Evolutionary conservation across 768 basidiomycete species (phyloP), one percentile per base, ranked within the genome.

Genomic region (Coprinellus micaceus): DNA sequence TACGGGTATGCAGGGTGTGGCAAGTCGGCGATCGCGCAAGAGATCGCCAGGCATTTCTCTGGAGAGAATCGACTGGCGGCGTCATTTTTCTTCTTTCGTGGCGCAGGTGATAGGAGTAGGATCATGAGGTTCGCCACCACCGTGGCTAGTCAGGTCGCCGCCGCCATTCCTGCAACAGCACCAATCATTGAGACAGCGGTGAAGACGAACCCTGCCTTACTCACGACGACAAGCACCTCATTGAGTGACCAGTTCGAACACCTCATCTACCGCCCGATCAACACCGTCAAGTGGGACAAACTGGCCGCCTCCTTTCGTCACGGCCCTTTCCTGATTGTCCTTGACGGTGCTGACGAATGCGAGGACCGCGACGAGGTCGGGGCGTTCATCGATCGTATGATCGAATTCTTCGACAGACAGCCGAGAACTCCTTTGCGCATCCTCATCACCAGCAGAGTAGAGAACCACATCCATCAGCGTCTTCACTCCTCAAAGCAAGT

Each of bases 341-440:
- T 64, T 21, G 63, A 64, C 51, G 63, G 63, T 2, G 39, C 62
- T 13, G 63, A 65, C 17, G 60, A 65, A 53, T 65, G 64, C 30
- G 21, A 25, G 13, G 56, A 54, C 19, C 15, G 49, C 6, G 47
- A 53, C 1, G 28, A 30, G 17, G 61, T 62, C 19, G 36, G 26
- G 1, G 41, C 57, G 4, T 29, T 65, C 5, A 22, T 65, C 6
- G 21, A 51, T 1, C 40, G 33, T 11, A 7, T 21, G 30, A n/a
- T 50, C 19, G 15, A 2, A 2, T 50, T 50, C 48, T 50, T 50
- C 30, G 26, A 50, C 24, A 24, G 12, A 6, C 2, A 50, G 13
- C 48, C 28, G 3, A 30, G 15, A 1, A 17, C 21, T 1, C 48
- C 48, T 10, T 28, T 50, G 4, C 30, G 48, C 12, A 15, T 50